These are phyloP conservation scores for Yamadazyma membranifaciens DNA, from an alignment of 1,139 yeast species.

Conservation along the genomic window DNA sequence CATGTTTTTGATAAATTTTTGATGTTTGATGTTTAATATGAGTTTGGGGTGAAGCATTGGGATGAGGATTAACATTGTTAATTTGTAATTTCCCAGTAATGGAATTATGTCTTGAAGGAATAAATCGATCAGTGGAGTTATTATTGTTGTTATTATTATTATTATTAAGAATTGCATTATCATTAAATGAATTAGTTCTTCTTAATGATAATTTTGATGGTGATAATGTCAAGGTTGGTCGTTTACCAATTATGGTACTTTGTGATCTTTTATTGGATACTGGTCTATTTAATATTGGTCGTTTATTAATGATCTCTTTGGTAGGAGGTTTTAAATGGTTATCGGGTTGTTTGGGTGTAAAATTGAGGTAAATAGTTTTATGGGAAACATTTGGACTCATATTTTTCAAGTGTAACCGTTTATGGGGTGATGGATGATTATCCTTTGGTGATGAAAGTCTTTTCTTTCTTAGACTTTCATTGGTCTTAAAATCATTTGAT, in stretches of 20 bases:
- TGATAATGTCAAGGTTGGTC: constrained; percentile 14
- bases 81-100: constrained; percentile 38
- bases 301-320: constrained; percentile 1
- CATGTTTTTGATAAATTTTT: constrained; percentile 74
- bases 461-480: not conserved
- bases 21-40: constrained; percentile 70
- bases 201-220: constrained; percentile 24
- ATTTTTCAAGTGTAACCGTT: constrained; percentile 32
- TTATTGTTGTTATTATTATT: constrained; percentile 4
- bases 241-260: constrained; percentile 11
- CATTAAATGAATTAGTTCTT: constrained; percentile 34
- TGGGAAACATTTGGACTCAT: constrained; percentile 45
- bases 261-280: constrained; percentile 16
- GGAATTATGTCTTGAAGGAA: constrained; percentile 46
- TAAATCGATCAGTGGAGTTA: constrained; percentile 35
- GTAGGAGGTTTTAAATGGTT: not conserved
- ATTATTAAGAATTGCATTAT: constrained; percentile 10
- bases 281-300: constrained; percentile 20
- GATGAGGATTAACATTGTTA: constrained; percentile 32
- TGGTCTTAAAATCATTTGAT: not conserved
- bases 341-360: constrained; percentile 13
- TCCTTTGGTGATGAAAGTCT: constrained; percentile 1
- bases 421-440: constrained; percentile 24
- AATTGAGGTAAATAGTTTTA: constrained; percentile 26
- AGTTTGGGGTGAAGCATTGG: constrained; percentile 49